Evolutionary conservation across 176 grass and related monocot genomes (phyloP).

Genomic region (Ananas comosus): DNA sequence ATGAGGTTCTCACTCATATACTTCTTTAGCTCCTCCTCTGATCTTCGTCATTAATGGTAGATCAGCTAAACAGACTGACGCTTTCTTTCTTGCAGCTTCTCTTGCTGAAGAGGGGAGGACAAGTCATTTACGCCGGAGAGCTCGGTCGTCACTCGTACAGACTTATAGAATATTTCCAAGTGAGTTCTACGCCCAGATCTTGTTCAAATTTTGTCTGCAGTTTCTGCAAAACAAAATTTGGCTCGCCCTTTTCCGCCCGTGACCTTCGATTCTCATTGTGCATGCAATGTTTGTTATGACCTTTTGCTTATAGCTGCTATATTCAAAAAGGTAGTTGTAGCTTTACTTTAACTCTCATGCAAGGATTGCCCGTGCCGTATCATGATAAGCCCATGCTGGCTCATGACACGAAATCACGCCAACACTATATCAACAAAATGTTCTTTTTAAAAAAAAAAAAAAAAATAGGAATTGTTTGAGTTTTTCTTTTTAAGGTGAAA

Average conservation of each 20-base stretch:
- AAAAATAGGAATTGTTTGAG: no score
- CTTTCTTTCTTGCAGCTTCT: conserved; percentile 50
- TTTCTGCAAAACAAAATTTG: neutral
- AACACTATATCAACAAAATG: no score
- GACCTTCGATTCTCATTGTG: neutral
- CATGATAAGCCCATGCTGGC: no score
- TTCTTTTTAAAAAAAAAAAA: no score
- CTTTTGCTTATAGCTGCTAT: neutral
- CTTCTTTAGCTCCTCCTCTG: neutral
- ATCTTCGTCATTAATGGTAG: neutral
- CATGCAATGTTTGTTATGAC: neutral
- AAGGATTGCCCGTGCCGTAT: no score
- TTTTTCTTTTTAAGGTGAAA: no score
- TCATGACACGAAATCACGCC: no score
- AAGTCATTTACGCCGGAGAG: conserved; percentile 73
- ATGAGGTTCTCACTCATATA: conserved; percentile 43
- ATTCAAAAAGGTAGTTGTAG: neutral
- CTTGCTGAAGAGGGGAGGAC: conserved; percentile 79
- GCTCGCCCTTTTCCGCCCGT: neutral
- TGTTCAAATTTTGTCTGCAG: neutral
- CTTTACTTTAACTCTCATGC: neutral
- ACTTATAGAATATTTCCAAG: conserved; percentile 86
- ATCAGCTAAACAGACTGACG: neutral
- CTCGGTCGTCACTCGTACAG: conserved; percentile 68
- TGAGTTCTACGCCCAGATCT: neutral